Evolutionary conservation across 306 rosid genomes (phyloP), one percentile per base, ranked within the genome.

Genomic region (Urtica urens): DNA sequence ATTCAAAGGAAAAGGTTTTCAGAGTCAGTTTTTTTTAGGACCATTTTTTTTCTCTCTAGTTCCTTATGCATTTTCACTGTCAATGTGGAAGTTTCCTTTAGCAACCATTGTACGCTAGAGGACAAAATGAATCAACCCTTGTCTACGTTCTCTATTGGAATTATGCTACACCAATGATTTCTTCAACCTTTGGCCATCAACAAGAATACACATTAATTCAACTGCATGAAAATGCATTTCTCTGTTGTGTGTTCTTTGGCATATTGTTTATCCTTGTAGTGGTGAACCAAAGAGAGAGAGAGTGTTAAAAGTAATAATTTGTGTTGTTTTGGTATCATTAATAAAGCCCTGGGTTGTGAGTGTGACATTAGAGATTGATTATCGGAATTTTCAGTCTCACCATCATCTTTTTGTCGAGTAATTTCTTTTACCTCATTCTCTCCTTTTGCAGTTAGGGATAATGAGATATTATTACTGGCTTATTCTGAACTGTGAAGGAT

Each of bases 41-140:
- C 63, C 68, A 34, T 41, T 38, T 49, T 35, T 13, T 3, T 0
- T 1, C 2, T 35, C 40, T 28, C 10, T n/a, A 35, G n/a, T 29
- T 23, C 14, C 31, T 29, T 7, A 11, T 30, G 29, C n/a, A 24
- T 50, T 13, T 46, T 49, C 46, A 37, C 34, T 24, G 18, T 7
- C 31, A 33, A 16, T 41, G 58, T 31, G 73, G 69, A 55, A 50
- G 25, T 49, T 67, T 60, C 68, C 44, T 49, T n/a, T 25, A 11
- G 48, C 53, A 16, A 7, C 45, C 9, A 3, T 46, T 17, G 50
- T 27, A 18, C 17, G 27, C 45, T 22, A 20, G 45, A 38, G 23
- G 34, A 43, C 44, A 35, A 30, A 20, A 24, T n/a, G 7, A 10
- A 35, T 18, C 10, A 31, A 12, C 6, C 37, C 22, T 41, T 34